Evolutionary conservation across 2,329 filamentous ascomycete genomes (phyloP).

Genomic region (Lasiodiplodia theobromae): DNA sequence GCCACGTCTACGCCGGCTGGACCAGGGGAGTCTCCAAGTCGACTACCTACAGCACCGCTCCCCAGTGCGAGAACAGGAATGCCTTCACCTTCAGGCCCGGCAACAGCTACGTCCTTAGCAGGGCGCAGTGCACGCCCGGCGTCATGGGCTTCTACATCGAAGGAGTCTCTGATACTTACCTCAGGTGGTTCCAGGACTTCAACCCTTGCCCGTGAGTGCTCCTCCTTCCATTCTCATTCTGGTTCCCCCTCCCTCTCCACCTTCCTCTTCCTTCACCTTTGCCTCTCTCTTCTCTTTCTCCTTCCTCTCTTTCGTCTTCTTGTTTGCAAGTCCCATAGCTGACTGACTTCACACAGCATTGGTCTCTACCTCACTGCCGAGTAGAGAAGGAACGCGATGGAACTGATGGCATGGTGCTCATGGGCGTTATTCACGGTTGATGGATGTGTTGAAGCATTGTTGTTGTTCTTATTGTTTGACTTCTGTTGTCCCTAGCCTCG

Average conservation of each 20-base stretch:
- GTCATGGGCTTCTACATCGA: conserved; percentile 38
- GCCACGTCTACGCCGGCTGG: conserved; percentile 44
- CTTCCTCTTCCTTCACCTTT: too few species aligned
- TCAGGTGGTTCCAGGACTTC: conserved; percentile 29
- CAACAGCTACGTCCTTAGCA: conserved; percentile 36
- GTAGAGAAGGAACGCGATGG: neutral
- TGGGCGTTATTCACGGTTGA: neutral
- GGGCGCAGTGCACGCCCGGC: conserved; percentile 38
- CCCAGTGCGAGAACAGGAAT: neutral
- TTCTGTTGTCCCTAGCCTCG: neutral
- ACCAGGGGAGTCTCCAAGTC: conserved; percentile 34
- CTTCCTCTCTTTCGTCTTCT: too few species aligned
- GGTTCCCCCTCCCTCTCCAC: too few species aligned
- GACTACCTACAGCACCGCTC: conserved; percentile 31
- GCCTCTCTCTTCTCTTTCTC: too few species aligned
- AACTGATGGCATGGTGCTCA: neutral
- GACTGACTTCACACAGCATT: conserved; percentile 8
- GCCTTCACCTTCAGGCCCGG: conserved; percentile 35
- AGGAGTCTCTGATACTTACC: neutral
- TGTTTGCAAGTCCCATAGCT: neutral
- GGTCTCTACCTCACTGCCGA: conserved; percentile 14
- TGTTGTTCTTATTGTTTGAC: conserved; percentile 1
- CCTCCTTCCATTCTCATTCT: neutral
- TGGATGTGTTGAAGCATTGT: neutral
- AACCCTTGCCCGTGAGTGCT: conserved; percentile 27